phyloP scores from a whole-genome alignment of 2,329 filamentous ascomycete species.

The Aureobasidium sp. region DNA sequence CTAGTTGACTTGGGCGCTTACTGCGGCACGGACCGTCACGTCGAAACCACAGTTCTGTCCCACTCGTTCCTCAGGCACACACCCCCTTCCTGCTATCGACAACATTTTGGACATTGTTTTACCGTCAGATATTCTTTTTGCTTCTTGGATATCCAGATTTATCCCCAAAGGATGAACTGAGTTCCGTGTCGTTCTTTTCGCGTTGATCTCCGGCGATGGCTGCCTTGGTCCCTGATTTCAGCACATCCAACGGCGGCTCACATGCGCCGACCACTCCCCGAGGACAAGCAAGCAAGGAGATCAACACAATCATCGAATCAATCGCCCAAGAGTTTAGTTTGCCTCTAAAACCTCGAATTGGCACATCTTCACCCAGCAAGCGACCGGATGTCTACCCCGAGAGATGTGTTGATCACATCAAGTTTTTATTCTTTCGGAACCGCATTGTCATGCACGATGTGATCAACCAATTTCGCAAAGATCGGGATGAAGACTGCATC shows the following conservation, averaged over 20 bases:
- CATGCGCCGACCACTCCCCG: constrained; percentile 12
- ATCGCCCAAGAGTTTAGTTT: constrained; percentile 7
- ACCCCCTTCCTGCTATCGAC: neutral
- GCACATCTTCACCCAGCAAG: constrained; percentile 11
- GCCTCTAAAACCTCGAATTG: constrained; percentile 3
- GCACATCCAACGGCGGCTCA: constrained; percentile 5
- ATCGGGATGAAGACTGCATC: neutral
- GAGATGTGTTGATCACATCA: constrained; percentile 14
- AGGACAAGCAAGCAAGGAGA: constrained; percentile 15
- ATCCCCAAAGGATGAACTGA: neutral
- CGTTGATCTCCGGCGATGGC: neutral
- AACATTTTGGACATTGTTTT: neutral
- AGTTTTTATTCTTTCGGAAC: constrained; percentile 18
- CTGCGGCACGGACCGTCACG: neutral
- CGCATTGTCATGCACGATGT: constrained; percentile 13
- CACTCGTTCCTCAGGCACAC: neutral
- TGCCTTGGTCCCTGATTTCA: neutral
- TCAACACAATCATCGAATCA: constrained; percentile 13
- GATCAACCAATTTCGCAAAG: constrained; percentile 10
- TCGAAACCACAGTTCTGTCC: neutral
- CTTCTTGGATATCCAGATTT: no score
- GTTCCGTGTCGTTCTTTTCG: neutral
- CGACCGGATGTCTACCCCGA: neutral
- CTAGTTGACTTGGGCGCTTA: neutral
- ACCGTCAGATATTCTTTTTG: neutral